These are phyloP conservation scores for Bassia scoparia DNA, from an alignment of 148 eudicot genomes.

Conservation along the genomic window DNA sequence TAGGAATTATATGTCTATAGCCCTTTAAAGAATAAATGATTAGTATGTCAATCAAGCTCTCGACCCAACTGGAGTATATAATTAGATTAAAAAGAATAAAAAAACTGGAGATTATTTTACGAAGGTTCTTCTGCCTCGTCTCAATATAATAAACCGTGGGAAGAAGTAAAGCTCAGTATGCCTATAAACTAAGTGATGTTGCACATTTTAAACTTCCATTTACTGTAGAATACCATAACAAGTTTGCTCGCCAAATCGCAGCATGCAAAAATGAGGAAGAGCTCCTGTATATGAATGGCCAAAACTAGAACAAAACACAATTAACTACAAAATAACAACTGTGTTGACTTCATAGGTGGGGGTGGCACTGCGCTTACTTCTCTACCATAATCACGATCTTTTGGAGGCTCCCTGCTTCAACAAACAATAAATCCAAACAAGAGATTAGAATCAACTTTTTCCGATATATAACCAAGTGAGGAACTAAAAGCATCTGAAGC, in stretches of 20 bases:
- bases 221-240: not conserved
- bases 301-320: slow-evolving; percentile 12
- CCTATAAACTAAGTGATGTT: not conserved
- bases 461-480: not conserved
- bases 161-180: not conserved
- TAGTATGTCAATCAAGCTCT: not conserved
- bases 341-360: slow-evolving; percentile 53
- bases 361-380: slow-evolving; percentile 54
- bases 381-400: slow-evolving; percentile 54
- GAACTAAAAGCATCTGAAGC: not conserved
- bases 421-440: slow-evolving; percentile 2
- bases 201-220: not conserved
- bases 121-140: not conserved
- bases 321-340: slow-evolving; percentile 47
- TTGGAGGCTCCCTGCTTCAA: slow-evolving; percentile 52
- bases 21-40: not conserved
- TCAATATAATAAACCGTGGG: not conserved
- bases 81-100: not conserved
- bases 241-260: slow-evolving; percentile 10
- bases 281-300: slow-evolving; percentile 12
- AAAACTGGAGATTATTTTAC: not conserved
- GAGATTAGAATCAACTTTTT: not conserved
- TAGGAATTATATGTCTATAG: not conserved
- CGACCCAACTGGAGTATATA: not conserved
- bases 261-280: slow-evolving; percentile 11